Evolutionary conservation across 2,329 filamentous ascomycete species (phyloP), one percentile per base, ranked within the genome.

Genomic region (Aspergillus sergii): DNA sequence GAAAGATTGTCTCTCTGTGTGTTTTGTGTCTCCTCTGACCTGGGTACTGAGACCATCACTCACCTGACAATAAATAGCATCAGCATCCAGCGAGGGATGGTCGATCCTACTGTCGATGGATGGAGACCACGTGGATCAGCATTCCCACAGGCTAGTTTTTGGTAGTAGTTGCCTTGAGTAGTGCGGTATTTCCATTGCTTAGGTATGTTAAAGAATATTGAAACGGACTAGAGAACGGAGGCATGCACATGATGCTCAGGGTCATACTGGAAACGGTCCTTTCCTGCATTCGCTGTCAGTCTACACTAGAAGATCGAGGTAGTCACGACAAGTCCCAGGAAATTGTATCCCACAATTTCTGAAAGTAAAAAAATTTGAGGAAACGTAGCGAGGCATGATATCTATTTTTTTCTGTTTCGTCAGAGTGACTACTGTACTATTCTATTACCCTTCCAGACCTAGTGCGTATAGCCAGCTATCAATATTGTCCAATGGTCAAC

Each of bases 81-180:
- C 32, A 39, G 51, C 51, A 26, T 55, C 34, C 32, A 55, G 51
- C 51, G 51, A 55, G 32, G 51, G 51, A 21, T 39, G 51, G 30
- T 34, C 43, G n/a, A 46, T 46, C 43, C 21, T 11, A 48, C 23
- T 26, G 26, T 55, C 21, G 12, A 36, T 26, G 34, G 16, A 14
- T 36, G n/a, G 21, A 36, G 30, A 23, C 51, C 34, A 39, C 34
- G 32, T 39, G n/a, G 39, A 55, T 21, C 32, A 54, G 30, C 51
- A 34, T 54, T 54, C 51, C 16, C 46, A 32, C 51, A 54, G 51
- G 30, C 21, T 9, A 36, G 32, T 26, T 36, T 36, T 36, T 16
- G 5, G 16, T n/a, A 39, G 16, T 9, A 26, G 51, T 39, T 55
- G 51, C 51, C 51, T 55, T 55, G 26, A n/a, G n/a, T 8, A 54